Base-by-base conservation (phyloP, 805 yeast species). In the fission yeast (Schizosaccharomyces pombe) region DNA sequence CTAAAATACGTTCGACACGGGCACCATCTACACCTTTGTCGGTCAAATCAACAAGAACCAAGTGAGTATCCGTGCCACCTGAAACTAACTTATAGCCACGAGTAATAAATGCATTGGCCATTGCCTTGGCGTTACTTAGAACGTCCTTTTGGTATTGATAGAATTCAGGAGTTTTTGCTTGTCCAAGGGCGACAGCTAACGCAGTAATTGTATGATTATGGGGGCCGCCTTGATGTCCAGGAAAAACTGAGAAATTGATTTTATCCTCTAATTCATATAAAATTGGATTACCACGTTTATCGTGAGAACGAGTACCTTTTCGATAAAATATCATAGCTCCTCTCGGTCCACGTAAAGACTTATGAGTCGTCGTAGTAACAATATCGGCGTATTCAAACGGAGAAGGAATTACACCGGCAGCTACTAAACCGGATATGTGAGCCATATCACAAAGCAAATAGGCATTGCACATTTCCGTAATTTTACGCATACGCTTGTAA, bases 171-270 rank as follows among this genome's bases (percentile, higher is more conserved):
- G 85, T 73, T 59, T 78, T 75, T 57, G 95, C 93, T 74, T 91
- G 98, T 68, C 86, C 86, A 67, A 91, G 78, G 54, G 98, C 97
- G 59, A 87, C 91, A 16, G 97, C 96, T 64, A 91, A 73, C 34
- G 97, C 98, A 62, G 96, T 82, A 67, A 91, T 91, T 61, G 98
- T 91, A 73, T 91, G 98, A 76, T 91, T 91, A 73, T 91, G 97
- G 63, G 98, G 98, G 68, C 98, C 98, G 75, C 98, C 98, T 75
- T 91, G 98, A 72, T 91, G 98, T 61, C 95, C 98, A 64, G 98
- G 98, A 89, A 91, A 91, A 55, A 91, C 98, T 8, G 96, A 86
- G 70, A 91, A 91, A 76, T 91, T 91, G 72, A 91, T 87, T 68
- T 85, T 85, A 70, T 78, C 81, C 71, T 91, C 97, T 68, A 91